Base-by-base conservation (phyloP, 331 rosid species). In the Prunus yedoensis region DNA sequence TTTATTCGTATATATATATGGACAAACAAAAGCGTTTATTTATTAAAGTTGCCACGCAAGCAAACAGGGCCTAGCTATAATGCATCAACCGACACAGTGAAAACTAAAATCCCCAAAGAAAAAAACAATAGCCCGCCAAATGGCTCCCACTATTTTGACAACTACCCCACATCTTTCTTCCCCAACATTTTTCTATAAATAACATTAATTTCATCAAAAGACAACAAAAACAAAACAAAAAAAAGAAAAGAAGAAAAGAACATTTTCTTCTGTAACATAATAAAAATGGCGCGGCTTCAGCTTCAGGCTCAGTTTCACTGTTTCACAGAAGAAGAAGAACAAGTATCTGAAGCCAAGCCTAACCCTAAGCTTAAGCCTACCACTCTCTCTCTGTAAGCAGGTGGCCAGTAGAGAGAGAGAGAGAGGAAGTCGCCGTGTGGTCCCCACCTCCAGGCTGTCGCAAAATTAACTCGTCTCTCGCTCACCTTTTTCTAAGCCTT, bases 361-460 rank as follows among this genome's bases (percentile, higher is more conserved):
- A 13, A 47, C 16, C 9, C 43, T 6, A 6, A 47, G 16, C 52
- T 16, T 14, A 13, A 47, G 51, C 9, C 43, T 6, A 6, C 43
- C 0, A 47, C 51, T 13, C 51, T 13, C 51, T 13, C 51, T 38
- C 43, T 38, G 9, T 38, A 38, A 60, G 67, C 49, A 38, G 69
- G 69, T 73, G 69, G 77, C 0, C 4, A 68, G 59, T 17, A 9
- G 35, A 0, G 3, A 64, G 9, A 13, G 25, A 56, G 51, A 16
- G 66, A 57, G 57, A 66, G 74, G 69, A 79, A 62, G 70, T 68
- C 62, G 13, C 82, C 88, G 90, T 64, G 93, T 90, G 90, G 93
- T 72, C 86, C 92, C 93, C 47, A 0, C 12, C 69, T 17, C 87
- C 93, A 90, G 96, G 5, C 91, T 91, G 96, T 88, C 86, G 38